Evolutionary conservation across 495 filamentous ascomycete species (phyloP).

Genomic region (Talaromyces stipitatus): DNA sequence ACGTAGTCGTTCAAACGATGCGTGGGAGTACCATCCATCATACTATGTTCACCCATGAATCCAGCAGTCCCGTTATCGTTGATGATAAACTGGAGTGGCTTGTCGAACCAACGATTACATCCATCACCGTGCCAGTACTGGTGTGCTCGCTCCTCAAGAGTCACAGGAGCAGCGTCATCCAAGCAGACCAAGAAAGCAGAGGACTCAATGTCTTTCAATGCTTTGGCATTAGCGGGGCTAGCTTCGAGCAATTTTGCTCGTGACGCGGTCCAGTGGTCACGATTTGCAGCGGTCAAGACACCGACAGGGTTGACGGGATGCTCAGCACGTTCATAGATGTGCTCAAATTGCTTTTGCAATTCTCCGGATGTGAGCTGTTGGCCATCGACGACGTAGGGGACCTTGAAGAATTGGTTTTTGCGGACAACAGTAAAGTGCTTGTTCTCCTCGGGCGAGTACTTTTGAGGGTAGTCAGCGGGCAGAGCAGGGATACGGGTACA

Average conservation of each 20-base stretch:
- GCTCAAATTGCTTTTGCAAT: constrained; percentile 78
- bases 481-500: constrained; percentile 77
- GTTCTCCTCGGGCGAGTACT: constrained; percentile 66
- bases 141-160: constrained; percentile 88
- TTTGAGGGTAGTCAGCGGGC: constrained; percentile 73
- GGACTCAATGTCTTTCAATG: constrained; percentile 78
- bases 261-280: constrained; percentile 85
- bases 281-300: constrained; percentile 81
- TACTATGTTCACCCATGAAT: constrained; percentile 97
- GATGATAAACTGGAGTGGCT: constrained; percentile 95
- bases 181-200: constrained; percentile 89
- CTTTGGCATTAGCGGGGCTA: constrained; percentile 64
- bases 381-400: constrained; percentile 66
- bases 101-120: constrained; percentile 95
- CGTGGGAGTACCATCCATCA: constrained; percentile 99
- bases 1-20: constrained; percentile 92
- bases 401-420: constrained; percentile 96
- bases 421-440: constrained; percentile 82
- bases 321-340: constrained; percentile 72
- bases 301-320: constrained; percentile 68
- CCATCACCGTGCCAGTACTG: constrained; percentile 99
- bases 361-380: constrained; percentile 78
- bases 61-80: constrained; percentile 97
- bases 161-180: constrained; percentile 87
- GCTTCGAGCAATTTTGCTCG: constrained; percentile 69